Evolutionary conservation across 495 filamentous ascomycete species (phyloP), one percentile per base, ranked within the genome.

Genomic region (Penicillium ochrochloron): DNA sequence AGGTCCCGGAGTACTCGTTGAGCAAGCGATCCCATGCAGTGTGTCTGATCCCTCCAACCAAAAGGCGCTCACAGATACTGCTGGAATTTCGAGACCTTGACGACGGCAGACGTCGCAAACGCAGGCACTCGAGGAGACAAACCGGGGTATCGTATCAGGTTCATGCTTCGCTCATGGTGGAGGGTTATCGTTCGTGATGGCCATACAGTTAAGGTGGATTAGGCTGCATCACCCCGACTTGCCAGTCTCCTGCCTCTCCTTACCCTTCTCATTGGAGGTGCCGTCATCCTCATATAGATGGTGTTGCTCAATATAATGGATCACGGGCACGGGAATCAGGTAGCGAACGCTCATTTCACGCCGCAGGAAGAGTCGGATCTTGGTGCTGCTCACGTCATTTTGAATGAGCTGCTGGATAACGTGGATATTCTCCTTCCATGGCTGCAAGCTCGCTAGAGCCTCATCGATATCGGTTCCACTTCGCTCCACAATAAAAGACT

Each of bases 401-500:
- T 92, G 88, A 53, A 97, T 93, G 54, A 95, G 85, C 70, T 96
- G 93, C 67, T 90, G 88, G 65, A 97, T 93, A 53, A 95, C 88
- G 71, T 91, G 87, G 61, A 97, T 96, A 62, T 96, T 95, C 54
- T 87, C 83, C 56, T 86, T 84, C 85, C 84, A 90, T 37, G 88
- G 86, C 70, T 92, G 86, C 46, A 96, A 80, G 51, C 83, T 86
- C 29, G 88, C 86, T 23, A 95, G 80, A 3, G 92, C 92, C 67
- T 93, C 90, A 63, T 94, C 90, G 62, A 95, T 89, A 67, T 95
- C 92, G 19, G 93, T 95, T n/a, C 94, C 94, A 44, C 85, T 88
- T 42, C 94, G 88, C 75, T 97, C 93, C 51, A 97, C 86, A 63
- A 96, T 93, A 76, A 96, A 97, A 11, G 90, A 87, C 80, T 82